Conservation (phyloP, 225 moss, liverwort and hornwort species). For the Straminergon stramineum region DNA sequence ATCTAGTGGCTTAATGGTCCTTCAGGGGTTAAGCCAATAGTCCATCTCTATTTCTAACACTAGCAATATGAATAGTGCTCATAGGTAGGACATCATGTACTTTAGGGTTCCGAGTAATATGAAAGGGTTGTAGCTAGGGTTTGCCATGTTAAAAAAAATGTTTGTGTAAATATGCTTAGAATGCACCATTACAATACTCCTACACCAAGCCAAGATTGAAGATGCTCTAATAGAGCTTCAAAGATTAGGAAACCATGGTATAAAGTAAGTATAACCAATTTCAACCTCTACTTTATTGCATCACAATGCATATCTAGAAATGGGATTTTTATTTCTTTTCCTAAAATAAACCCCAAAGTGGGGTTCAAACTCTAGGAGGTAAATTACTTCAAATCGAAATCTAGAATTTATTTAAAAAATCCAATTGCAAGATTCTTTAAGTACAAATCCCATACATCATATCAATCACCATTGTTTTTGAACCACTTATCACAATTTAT, state of each 20-base stretch:
- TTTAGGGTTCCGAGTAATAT: fast-evolving
- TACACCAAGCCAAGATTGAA: fast-evolving
- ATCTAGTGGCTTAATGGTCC: too few species aligned
- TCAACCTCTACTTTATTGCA: background rate
- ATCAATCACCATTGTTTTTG: too few species aligned
- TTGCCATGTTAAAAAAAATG: fast-evolving
- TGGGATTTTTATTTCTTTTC: too few species aligned
- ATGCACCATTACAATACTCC: background rate
- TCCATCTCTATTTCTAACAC: fast-evolving
- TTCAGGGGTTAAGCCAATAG: background rate
- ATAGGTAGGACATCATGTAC: fast-evolving
- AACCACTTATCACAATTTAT: too few species aligned
- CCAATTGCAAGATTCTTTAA: too few species aligned
- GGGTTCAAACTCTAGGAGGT: too few species aligned
- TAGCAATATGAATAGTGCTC: background rate
- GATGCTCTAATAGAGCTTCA: background rate
- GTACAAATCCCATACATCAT: too few species aligned
- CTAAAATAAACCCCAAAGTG: too few species aligned
- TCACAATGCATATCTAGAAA: background rate
- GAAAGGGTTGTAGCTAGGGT: fast-evolving
- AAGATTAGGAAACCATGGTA: background rate
- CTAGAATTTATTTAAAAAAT: too few species aligned
- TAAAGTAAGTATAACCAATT: background rate
- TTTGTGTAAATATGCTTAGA: fast-evolving
- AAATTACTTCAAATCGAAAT: too few species aligned